A percentile compares a stretch with the other conserved stretches of the same genome.
phyloP scores from a whole-genome alignment of 2,329 filamentous ascomycete genomes.

The Tricladium varicosporioides region DNA sequence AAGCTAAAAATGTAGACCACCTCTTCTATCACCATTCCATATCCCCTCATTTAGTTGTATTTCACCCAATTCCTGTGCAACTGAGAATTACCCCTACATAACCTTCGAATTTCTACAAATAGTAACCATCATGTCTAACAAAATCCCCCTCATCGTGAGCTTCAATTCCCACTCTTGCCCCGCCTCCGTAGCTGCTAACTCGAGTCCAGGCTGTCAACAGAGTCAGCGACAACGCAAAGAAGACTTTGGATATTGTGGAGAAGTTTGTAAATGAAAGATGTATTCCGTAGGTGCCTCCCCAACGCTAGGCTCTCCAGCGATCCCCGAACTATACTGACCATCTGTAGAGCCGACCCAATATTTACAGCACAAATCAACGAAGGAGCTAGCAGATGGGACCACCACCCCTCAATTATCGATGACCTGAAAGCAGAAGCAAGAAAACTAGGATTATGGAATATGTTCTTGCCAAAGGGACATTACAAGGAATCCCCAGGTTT shows the following conservation, averaged over 20 bases:
- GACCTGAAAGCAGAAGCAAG: slow-evolving; percentile 83
- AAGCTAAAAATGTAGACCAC: background rate
- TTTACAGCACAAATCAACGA: slow-evolving; percentile 75
- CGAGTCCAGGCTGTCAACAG: slow-evolving; percentile 34
- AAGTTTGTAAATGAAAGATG: slow-evolving; percentile 98
- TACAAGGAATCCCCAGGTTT: slow-evolving; percentile 95
- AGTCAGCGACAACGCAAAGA: slow-evolving; percentile 82
- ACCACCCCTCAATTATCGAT: slow-evolving; percentile 79
- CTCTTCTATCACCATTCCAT: background rate
- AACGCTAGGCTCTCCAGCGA: background rate
- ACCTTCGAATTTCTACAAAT: background rate
- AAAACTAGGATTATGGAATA: slow-evolving; percentile 90
- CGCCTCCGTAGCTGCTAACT: slow-evolving; percentile 18
- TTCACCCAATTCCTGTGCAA: background rate
- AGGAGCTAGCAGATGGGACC: slow-evolving; percentile 74
- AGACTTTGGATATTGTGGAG: slow-evolving; percentile 83
- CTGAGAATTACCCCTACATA: background rate
- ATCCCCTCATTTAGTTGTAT: background rate
- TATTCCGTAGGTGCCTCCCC: slow-evolving; percentile 57
- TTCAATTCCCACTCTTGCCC: slow-evolving; percentile 6
- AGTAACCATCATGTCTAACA: slow-evolving; percentile 41
- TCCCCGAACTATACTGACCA: slow-evolving; percentile 16
- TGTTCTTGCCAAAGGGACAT: slow-evolving; percentile 94
- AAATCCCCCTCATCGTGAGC: slow-evolving; percentile 47
- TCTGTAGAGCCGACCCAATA: slow-evolving; percentile 69